phyloP scores from a whole-genome alignment of 768 basidiomycete genomes.

The Lactifluus hygrophoroides region DNA sequence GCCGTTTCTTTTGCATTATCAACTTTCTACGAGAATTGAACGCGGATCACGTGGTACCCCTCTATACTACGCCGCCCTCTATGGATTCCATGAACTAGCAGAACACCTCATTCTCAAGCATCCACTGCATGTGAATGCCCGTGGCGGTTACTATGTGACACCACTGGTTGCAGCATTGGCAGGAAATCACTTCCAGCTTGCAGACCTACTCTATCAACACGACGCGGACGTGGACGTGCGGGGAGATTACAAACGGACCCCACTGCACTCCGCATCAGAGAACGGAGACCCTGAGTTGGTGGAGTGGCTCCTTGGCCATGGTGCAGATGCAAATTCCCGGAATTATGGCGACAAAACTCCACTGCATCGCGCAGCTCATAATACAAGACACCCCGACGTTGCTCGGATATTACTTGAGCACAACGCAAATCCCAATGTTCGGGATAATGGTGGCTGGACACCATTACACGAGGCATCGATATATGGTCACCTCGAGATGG shows the following conservation, averaged over 20 bases:
- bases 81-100: not conserved
- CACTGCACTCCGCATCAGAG: not conserved
- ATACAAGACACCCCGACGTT: not conserved
- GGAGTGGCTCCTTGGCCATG: not conserved
- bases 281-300: not conserved
- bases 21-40: too few relatives aligned
- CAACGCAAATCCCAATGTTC: not conserved
- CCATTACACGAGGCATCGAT: too few relatives aligned
- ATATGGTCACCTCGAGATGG: too few relatives aligned
- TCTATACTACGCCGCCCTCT: not conserved
- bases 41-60: not conserved
- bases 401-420: not conserved
- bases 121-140: not conserved
- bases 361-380: not conserved
- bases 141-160: not conserved
- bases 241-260: not conserved
- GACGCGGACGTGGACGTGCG: not conserved
- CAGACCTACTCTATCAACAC: not conserved
- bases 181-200: not conserved
- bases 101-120: not conserved
- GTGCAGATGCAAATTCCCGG: not conserved
- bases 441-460: not conserved
- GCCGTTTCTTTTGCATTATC: accelerated
- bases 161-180: not conserved
- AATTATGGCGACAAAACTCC: not conserved